Evolutionary conservation across 73 alveolate species (phyloP).

Genomic region (Paramecium caudatum): DNA sequence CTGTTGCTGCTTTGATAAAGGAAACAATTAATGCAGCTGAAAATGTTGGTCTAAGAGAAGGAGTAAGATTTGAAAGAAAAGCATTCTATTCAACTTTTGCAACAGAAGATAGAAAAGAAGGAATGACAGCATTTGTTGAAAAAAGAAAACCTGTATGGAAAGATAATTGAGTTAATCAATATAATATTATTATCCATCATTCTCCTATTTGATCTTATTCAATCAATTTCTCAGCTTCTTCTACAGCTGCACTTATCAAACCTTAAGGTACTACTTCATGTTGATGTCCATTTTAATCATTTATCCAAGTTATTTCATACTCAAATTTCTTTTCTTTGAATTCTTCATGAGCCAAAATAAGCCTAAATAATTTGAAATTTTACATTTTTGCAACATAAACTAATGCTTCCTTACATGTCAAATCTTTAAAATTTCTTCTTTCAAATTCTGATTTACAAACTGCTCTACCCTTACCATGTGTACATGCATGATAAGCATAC

Average conservation of each 20-base stretch:
- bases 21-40: conserved; percentile 94
- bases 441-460: conserved; percentile 94
- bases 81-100: conserved; percentile 97
- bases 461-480: conserved; percentile 96
- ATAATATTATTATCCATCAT: conserved; percentile 62
- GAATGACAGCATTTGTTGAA: conserved; percentile 97
- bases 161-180: conserved; percentile 76
- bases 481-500: conserved; percentile 93
- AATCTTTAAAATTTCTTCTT: conserved; percentile 88
- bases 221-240: conserved; percentile 57
- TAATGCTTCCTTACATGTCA: conserved; percentile 85
- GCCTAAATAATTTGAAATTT: neutral
- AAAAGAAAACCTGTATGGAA: conserved; percentile 92
- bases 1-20: conserved; percentile 92
- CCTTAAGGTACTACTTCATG: conserved; percentile 31
- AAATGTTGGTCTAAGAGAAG: conserved; percentile 92
- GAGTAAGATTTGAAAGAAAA: conserved; percentile 92
- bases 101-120: conserved; percentile 95
- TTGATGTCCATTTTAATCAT: conserved; percentile 69
- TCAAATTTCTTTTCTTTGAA: conserved; percentile 87
- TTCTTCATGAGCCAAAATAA: conserved; percentile 83
- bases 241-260: neutral
- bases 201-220: conserved; percentile 69
- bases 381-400: conserved; percentile 81
- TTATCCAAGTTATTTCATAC: conserved; percentile 80